These are phyloP conservation scores for Wickerhamiella shivajii DNA, from an alignment of 805 yeast genomes.

Conservation along the genomic window DNA sequence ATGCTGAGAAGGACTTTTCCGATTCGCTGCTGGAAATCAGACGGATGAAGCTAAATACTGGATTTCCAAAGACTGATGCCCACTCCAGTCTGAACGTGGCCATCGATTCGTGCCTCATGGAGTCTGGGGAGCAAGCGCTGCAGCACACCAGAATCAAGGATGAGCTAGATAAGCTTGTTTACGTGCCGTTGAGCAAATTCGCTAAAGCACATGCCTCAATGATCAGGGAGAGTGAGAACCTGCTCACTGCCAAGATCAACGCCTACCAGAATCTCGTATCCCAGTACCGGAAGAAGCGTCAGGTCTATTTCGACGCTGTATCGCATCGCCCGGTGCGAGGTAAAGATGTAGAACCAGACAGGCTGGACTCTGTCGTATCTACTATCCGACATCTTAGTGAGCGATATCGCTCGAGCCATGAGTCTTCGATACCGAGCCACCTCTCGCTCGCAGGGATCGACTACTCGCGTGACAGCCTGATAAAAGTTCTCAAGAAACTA, in stretches of 20 bases:
- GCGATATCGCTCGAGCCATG: constrained; percentile 1
- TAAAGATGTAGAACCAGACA: background rate
- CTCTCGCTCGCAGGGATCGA: constrained; percentile 21
- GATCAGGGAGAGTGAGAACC: constrained; percentile 6
- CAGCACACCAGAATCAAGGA: constrained; percentile 5
- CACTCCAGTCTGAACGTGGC: constrained; percentile 16
- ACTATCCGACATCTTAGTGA: constrained; percentile 8
- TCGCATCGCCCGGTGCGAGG: too few relatives aligned
- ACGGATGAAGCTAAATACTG: constrained; percentile 5
- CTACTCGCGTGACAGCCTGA: constrained; percentile 27
- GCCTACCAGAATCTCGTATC: constrained; percentile 12
- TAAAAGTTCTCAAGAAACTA: constrained; percentile 30
- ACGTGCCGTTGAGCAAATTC: constrained; percentile 1
- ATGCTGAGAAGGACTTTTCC: constrained; percentile 52
- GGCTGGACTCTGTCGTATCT: constrained; percentile 10
- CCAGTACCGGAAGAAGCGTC: background rate
- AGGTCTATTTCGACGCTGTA: background rate
- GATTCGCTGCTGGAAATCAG: constrained; percentile 15
- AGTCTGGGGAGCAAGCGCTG: constrained; percentile 2
- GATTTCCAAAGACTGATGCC: constrained; percentile 12
- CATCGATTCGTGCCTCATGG: background rate
- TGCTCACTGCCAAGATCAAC: background rate
- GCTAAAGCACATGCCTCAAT: background rate
- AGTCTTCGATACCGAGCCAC: constrained; percentile 1
- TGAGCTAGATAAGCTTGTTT: constrained; percentile 1